Evolutionary conservation across 2,329 filamentous ascomycete species (phyloP).

Genomic region (Aspergillus luchuensis): DNA sequence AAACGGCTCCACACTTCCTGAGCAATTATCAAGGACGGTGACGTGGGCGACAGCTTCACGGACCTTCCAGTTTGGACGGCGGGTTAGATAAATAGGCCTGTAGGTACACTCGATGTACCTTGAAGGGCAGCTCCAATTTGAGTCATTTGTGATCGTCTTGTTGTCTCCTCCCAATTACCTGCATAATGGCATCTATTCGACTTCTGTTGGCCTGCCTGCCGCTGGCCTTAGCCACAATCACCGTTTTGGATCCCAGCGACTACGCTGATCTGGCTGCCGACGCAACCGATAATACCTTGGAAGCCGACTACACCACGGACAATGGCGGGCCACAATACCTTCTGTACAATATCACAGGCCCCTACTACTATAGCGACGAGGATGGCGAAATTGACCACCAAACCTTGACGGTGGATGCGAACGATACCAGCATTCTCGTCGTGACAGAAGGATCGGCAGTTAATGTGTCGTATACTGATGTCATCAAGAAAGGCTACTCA

Average conservation of each 20-base stretch:
- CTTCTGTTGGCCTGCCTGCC: background rate
- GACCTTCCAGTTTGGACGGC: no score
- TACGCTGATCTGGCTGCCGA: slow-evolving; percentile 5
- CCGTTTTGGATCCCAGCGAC: slow-evolving; percentile 9
- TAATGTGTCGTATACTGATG: slow-evolving; percentile 27
- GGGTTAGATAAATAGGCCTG: background rate
- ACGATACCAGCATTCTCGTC: slow-evolving; percentile 23
- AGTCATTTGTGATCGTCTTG: background rate
- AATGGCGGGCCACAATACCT: slow-evolving; percentile 4
- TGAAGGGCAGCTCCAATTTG: background rate
- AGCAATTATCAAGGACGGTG: background rate
- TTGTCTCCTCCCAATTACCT: background rate
- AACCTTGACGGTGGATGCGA: slow-evolving; percentile 17
- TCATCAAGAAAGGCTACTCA: slow-evolving; percentile 35
- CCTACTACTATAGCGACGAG: slow-evolving; percentile 9
- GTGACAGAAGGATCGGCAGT: slow-evolving; percentile 12
- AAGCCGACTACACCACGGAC: slow-evolving; percentile 6
- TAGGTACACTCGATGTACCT: background rate
- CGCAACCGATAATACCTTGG: background rate
- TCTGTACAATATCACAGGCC: slow-evolving; percentile 3
- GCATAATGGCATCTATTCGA: background rate
- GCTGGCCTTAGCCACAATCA: background rate
- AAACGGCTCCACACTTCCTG: background rate
- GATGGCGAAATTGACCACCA: slow-evolving; percentile 11
- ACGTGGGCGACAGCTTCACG: background rate